Base-by-base conservation (phyloP, 2,329 filamentous ascomycete genomes). In the Exophiala mesophila region DNA sequence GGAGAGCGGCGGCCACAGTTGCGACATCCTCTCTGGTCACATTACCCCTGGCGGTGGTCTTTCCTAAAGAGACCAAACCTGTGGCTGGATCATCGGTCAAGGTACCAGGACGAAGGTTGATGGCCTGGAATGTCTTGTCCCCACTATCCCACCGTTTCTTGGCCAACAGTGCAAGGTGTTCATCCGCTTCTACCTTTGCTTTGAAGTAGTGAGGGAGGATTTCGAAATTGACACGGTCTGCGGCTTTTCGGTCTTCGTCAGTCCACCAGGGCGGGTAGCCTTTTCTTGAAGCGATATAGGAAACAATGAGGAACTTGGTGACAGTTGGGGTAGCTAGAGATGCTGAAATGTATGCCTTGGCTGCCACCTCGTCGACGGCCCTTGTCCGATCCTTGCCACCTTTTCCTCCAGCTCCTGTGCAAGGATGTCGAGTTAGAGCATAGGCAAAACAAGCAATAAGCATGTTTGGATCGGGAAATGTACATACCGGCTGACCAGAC, bases 121-220 rank as follows among this genome's bases (percentile, higher is more conserved):
- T 75, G 15, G 69, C 69, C 55, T 69, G 66, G 49, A 76, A 73
- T 7, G 16, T 39, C 55, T 56, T 32, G 54, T 62, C 13, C 55
- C 55, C 45, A 15, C 32, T 29, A 30, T 51, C 48, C 21, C 31
- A 15, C 16, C 64, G 58, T 50, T 56, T 59, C 41, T 59, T 59
- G 6, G 65, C 61, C 24, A 71, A 54, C 3, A 72, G 68, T 7
- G 71, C 71, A 52, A 77, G 60, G 37, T 72, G 72, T 58, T 77
- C 73, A 48, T 78, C 74, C 1, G 74, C 73, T 16, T 72, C 73
- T 19, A 74, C 63, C 53, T 78, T 78, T 13, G 74, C 74, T 30
- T 70, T 63, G 50, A 65, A 70, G 53, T 78, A 78, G 8, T 68
- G 62, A 1, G 73, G 70, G 13, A 78, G 59, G 0, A 70, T 57